phyloP scores from a whole-genome alignment of 345 rosid species.

The Hibiscus syriacus region DNA sequence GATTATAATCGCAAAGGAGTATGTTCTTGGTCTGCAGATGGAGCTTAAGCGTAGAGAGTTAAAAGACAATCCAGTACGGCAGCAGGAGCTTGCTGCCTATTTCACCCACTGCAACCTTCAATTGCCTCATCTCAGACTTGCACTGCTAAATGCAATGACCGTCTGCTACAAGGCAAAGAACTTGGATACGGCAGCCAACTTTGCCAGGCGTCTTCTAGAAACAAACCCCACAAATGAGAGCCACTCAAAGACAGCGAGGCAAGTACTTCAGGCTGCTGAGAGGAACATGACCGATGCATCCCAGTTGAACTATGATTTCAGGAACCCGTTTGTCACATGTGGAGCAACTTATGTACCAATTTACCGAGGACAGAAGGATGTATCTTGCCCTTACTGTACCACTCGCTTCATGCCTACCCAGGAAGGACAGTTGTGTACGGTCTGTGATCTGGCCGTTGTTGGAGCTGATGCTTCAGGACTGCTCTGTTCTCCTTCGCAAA shows the following conservation, averaged over 20 bases:
- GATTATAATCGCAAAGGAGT: slow-evolving; percentile 69
- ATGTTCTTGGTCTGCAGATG: slow-evolving; percentile 76
- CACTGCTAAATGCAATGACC: slow-evolving; percentile 66
- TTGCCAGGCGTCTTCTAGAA: slow-evolving; percentile 71
- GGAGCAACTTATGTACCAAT: slow-evolving; percentile 89
- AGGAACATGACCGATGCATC: slow-evolving; percentile 62
- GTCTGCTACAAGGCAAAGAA: slow-evolving; percentile 80
- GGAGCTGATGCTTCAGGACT: slow-evolving; percentile 96
- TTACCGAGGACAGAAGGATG: slow-evolving; percentile 83
- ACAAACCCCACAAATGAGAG: slow-evolving; percentile 71
- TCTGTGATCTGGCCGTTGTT: slow-evolving; percentile 81
- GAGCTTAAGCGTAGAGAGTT: slow-evolving; percentile 78
- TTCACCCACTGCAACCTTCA: slow-evolving; percentile 95
- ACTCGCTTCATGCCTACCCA: slow-evolving; percentile 67
- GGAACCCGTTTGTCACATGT: slow-evolving; percentile 90
- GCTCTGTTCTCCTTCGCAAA: slow-evolving; percentile 82
- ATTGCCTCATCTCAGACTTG: slow-evolving; percentile 71
- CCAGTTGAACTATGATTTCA: slow-evolving; percentile 75
- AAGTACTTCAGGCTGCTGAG: slow-evolving; percentile 78
- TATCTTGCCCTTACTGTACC: slow-evolving; percentile 79
- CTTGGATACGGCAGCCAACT: slow-evolving; percentile 66
- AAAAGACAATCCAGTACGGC: slow-evolving; percentile 61
- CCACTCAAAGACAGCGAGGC: slow-evolving; percentile 76
- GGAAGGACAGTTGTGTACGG: slow-evolving; percentile 67
- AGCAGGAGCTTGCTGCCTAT: slow-evolving; percentile 97